Conservation (phyloP, 1,284 basidiomycete species). For the Inonotus hispidus region DNA sequence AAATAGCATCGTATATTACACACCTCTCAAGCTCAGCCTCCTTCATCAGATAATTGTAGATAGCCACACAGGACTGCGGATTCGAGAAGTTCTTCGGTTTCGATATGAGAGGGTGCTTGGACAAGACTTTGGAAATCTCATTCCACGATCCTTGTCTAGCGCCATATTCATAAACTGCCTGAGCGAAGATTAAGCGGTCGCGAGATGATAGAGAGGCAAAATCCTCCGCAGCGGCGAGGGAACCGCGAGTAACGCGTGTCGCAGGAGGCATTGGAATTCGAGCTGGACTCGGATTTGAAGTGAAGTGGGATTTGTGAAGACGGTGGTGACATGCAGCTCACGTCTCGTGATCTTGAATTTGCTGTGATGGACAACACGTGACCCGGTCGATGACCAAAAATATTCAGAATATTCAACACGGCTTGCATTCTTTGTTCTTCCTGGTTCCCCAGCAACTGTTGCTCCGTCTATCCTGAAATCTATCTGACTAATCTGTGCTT, state of each 20-base stretch:
- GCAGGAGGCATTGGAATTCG: constrained; percentile 8
- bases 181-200: constrained; percentile 73
- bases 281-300: neutral
- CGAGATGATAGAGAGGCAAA: constrained; percentile 38
- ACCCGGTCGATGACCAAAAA: neutral
- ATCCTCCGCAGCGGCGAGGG: constrained; percentile 16
- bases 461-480: neutral
- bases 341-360: neutral
- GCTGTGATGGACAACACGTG: neutral
- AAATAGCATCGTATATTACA: constrained; percentile 23
- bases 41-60: constrained; percentile 65
- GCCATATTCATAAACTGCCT: constrained; percentile 83
- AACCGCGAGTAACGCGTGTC: constrained; percentile 16
- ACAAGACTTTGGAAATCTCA: constrained; percentile 59
- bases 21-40: constrained; percentile 65
- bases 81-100: constrained; percentile 64
- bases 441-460: neutral
- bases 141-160: constrained; percentile 57
- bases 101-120: constrained; percentile 59
- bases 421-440: neutral
- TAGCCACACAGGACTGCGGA: constrained; percentile 62
- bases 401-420: neutral
- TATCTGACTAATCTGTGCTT: neutral
- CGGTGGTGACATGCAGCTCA: neutral
- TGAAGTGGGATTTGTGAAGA: neutral